Evolutionary conservation across 176 grass and related monocot genomes (phyloP).

Genomic region (Oryza glaberrima): DNA sequence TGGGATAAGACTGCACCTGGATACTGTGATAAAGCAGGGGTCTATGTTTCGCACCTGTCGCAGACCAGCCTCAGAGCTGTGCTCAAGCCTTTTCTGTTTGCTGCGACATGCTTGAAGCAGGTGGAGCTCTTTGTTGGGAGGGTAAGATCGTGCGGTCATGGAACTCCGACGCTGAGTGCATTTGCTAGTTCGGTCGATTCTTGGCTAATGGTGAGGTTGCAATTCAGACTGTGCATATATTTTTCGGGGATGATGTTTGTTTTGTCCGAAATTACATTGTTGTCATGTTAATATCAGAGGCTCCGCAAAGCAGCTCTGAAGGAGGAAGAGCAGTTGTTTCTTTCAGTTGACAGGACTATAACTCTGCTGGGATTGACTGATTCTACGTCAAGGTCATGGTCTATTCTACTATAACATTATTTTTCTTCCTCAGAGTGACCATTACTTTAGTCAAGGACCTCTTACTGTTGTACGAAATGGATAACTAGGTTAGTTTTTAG

Average conservation of each 20-base stretch:
- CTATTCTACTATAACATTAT: conserved; percentile 6
- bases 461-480: conserved; percentile 8
- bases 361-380: conserved; percentile 77
- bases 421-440: background rate
- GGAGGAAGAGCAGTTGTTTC: conserved; percentile 66
- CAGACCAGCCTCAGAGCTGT: conserved; percentile 55
- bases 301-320: conserved; percentile 71
- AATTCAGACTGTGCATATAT: conserved; percentile 2
- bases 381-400: conserved; percentile 74
- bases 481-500: background rate
- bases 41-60: conserved; percentile 65
- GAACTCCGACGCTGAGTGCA: conserved; percentile 62
- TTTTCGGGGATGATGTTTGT: conserved; percentile 4
- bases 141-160: conserved; percentile 21
- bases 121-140: conserved; percentile 78
- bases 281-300: conserved; percentile 58
- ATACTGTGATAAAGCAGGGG: conserved; percentile 59
- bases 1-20: conserved; percentile 52
- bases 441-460: background rate
- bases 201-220: conserved; percentile 73
- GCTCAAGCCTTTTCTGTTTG: conserved; percentile 66
- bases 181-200: conserved; percentile 76
- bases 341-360: conserved; percentile 43
- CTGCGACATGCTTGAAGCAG: conserved; percentile 74
- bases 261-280: conserved; percentile 20